A percentile compares a stretch with the other conserved stretches of the same genome.
Conservation (phyloP, 768 basidiomycete genomes). For the Macrolepiota albuminosa region DNA sequence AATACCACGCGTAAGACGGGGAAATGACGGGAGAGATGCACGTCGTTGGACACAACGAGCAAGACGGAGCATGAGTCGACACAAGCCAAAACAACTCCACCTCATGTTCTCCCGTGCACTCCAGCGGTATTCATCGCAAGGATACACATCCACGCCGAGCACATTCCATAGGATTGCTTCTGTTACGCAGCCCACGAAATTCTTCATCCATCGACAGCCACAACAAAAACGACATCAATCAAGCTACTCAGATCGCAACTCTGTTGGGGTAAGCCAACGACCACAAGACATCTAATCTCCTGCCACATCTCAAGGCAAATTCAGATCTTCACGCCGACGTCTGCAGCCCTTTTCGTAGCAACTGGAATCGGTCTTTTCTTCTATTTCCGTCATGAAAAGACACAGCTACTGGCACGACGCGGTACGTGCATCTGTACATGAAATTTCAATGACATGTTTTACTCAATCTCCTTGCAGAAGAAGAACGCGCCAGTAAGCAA, state of each 20-base stretch:
- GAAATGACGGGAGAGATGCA: neutral
- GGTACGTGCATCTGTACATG: conserved; percentile 39
- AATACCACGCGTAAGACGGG: conserved; percentile 4
- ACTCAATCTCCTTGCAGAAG: conserved; percentile 39
- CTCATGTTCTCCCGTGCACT: conserved; percentile 13
- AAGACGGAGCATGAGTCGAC: conserved; percentile 8
- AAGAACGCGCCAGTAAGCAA: conserved; percentile 66
- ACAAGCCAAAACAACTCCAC: conserved; percentile 4
- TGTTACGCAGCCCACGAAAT: neutral
- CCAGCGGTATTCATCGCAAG: conserved; percentile 12
- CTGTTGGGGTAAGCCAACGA: conserved; percentile 27
- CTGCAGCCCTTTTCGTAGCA: conserved; percentile 79
- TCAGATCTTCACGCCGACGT: conserved; percentile 89
- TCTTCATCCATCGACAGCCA: neutral
- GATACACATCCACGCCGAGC: neutral
- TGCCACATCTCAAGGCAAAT: conserved; percentile 1
- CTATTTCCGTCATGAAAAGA: conserved; percentile 90
- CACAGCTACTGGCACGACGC: conserved; percentile 66
- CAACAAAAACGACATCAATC: conserved; percentile 20
- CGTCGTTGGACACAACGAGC: conserved; percentile 3
- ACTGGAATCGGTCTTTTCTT: conserved; percentile 79
- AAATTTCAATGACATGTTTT: neutral
- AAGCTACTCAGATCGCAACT: conserved; percentile 26
- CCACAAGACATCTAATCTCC: neutral
- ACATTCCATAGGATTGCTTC: neutral